Base-by-base conservation (phyloP, 441 rosid species). In the Gossypium gossypioides region DNA sequence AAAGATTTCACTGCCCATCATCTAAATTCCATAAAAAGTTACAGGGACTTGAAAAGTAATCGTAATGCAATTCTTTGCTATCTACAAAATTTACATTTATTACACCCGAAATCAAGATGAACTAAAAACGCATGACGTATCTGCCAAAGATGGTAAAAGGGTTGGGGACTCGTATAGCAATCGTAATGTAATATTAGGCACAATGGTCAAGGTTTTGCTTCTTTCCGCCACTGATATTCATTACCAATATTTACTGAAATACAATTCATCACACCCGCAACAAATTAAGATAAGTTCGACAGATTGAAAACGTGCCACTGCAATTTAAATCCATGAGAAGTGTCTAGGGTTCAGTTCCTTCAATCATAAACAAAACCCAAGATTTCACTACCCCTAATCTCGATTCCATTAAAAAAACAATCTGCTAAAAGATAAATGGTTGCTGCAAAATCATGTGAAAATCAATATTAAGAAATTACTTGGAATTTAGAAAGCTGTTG, bases 401-500 rank as follows among this genome's bases (percentile, higher is more conserved):
- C 15, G 16, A 48, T 48, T 64, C 52, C 9, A 27, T 24, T 15
- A 6, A 46, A 46, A 46, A 46, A 66, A 46, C 9, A 3, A 54
- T 69, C 6, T 8, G 51, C 51, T 10, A 52, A 54, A 40, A 54
- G 32, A 34, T 54, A 8, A 34, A 55, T 27, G 59, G 60, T 29
- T 68, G 21, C 22, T 8, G 27, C 4, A 13, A 18, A 25, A 4
- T 56, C 16, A 12, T 1, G 1, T 8, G 37, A 19, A 58, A 55
- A 71, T 57, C 66, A 25, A 21, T 21, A 64, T 22, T 21, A 37
- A 55, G 32, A 58, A 9, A 16, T 52, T 77, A 88, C 98, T 72
- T 80, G 93, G 58, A 93, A 82, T 80, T 90, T 91, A 52, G 89
- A 81, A 44, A 88, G 77, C 79, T 90, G 96, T 50, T 79, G 79